Evolutionary conservation across 2,329 filamentous ascomycete genomes (phyloP).

Genomic region (Colletotrichum sp.): DNA sequence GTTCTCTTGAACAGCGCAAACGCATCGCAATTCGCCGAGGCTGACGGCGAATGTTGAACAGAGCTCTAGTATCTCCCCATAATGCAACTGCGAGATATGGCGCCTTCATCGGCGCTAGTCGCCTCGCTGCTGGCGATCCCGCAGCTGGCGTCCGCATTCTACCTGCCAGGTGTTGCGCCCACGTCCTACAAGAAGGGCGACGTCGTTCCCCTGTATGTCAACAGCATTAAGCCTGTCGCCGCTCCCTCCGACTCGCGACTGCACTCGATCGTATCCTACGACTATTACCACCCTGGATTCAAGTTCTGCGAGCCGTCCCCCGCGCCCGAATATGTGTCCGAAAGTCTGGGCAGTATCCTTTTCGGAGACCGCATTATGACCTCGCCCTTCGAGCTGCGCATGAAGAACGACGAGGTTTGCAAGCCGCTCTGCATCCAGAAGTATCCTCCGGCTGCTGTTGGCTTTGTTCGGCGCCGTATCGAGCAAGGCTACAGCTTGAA

Average conservation of each 20-base stretch:
- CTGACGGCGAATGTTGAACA: neutral
- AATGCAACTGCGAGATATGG: conserved; percentile 52
- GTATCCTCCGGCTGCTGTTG: conserved; percentile 68
- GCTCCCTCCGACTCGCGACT: conserved; percentile 79
- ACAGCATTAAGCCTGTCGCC: conserved; percentile 86
- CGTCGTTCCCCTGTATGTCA: conserved; percentile 86
- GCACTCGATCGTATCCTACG: conserved; percentile 92
- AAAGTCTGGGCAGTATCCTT: conserved; percentile 92
- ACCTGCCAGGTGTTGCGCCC: conserved; percentile 93
- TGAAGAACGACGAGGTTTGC: conserved; percentile 88
- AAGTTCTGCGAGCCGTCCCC: conserved; percentile 84
- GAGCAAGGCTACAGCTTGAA: conserved; percentile 88
- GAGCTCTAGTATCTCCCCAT: neutral
- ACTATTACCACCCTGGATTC: conserved; percentile 91
- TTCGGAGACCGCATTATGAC: conserved; percentile 98
- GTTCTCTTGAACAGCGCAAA: neutral
- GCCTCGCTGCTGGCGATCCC: conserved; percentile 56
- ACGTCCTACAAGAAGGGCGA: conserved; percentile 87
- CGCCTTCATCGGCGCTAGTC: conserved; percentile 55
- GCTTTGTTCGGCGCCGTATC: conserved; percentile 85
- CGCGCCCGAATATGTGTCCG: conserved; percentile 80
- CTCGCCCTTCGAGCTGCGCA: conserved; percentile 89
- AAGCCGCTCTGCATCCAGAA: conserved; percentile 75
- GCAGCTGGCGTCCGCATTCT: conserved; percentile 75
- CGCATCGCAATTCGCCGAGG: neutral